phyloP scores from a whole-genome alignment of 768 basidiomycete genomes.

The Pleurotus sapidus region DNA sequence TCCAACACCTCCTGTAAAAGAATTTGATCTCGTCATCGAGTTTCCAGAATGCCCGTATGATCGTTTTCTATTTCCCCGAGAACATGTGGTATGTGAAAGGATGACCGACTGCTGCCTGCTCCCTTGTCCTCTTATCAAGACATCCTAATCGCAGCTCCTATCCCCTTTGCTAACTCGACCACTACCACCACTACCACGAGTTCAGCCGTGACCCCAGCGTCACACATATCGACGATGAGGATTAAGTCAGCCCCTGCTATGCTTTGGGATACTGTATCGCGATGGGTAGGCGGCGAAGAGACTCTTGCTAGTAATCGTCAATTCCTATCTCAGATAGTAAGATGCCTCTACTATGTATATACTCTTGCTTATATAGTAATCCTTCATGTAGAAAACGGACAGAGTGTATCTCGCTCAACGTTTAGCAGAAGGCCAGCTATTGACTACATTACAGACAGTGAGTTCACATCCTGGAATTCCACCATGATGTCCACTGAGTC shows the following conservation, averaged over 20 bases:
- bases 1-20: slow-evolving; percentile 35
- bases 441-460: slow-evolving; percentile 61
- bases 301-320: slow-evolving; percentile 47
- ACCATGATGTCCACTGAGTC: slow-evolving; percentile 10
- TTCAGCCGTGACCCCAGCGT: slow-evolving; percentile 9
- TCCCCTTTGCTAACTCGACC: slow-evolving; percentile 38
- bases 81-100: slow-evolving; percentile 47
- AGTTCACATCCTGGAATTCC: neutral
- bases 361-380: neutral
- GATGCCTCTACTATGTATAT: slow-evolving; percentile 10
- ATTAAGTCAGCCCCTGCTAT: slow-evolving; percentile 44
- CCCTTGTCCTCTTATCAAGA: slow-evolving; percentile 17
- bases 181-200: slow-evolving; percentile 5
- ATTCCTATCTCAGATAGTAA: slow-evolving; percentile 45
- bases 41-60: slow-evolving; percentile 62
- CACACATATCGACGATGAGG: slow-evolving; percentile 41
- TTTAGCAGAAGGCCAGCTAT: slow-evolving; percentile 51
- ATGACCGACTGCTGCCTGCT: slow-evolving; percentile 21
- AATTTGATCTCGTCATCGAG: slow-evolving; percentile 74
- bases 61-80: slow-evolving; percentile 69
- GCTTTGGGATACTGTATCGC: slow-evolving; percentile 56
- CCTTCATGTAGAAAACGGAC: slow-evolving; percentile 35
- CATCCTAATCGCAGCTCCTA: slow-evolving; percentile 39
- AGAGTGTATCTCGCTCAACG: slow-evolving; percentile 56
- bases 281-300: slow-evolving; percentile 60